Conservation (phyloP, 441 rosid species). For the Adansonia gregorii region DNA sequence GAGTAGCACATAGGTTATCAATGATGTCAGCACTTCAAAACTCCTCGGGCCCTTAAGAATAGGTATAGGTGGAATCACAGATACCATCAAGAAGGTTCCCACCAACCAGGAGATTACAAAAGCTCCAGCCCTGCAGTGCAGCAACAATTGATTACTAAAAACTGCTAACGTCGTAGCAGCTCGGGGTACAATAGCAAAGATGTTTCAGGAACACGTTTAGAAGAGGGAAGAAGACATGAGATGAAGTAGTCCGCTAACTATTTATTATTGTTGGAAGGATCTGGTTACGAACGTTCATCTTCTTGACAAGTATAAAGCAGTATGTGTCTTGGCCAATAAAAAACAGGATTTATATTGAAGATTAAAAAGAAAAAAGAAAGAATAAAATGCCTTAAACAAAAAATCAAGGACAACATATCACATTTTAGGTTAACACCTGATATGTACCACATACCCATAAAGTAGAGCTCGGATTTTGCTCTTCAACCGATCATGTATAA, state of each 20-base stretch:
- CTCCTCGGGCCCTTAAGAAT: slow-evolving; percentile 75
- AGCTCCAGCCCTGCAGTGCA: slow-evolving; percentile 73
- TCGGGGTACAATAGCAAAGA: slow-evolving; percentile 12
- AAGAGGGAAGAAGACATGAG: not conserved
- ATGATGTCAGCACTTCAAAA: slow-evolving; percentile 83
- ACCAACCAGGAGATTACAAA: slow-evolving; percentile 84
- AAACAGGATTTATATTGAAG: not conserved
- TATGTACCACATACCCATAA: slow-evolving; percentile 60
- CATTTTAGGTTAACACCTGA: not conserved
- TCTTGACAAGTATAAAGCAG: not conserved
- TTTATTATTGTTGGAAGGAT: not conserved
- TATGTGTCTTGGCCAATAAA: not conserved
- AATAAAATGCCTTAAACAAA: not conserved
- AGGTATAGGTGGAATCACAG: slow-evolving; percentile 77
- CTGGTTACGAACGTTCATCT: slow-evolving; percentile 3
- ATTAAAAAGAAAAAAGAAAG: not conserved
- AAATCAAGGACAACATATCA: slow-evolving; percentile 16
- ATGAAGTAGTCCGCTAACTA: not conserved
- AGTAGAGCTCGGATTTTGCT: slow-evolving; percentile 71
- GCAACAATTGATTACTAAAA: slow-evolving; percentile 30
- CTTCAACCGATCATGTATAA: slow-evolving; percentile 75
- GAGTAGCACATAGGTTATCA: slow-evolving; percentile 78
- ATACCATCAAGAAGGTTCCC: slow-evolving; percentile 94
- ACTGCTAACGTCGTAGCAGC: slow-evolving; percentile 1
- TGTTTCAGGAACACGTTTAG: slow-evolving; percentile 9